Conservation (phyloP, 164 flowering plant genomes). For the Nymphaea thermarum region DNA sequence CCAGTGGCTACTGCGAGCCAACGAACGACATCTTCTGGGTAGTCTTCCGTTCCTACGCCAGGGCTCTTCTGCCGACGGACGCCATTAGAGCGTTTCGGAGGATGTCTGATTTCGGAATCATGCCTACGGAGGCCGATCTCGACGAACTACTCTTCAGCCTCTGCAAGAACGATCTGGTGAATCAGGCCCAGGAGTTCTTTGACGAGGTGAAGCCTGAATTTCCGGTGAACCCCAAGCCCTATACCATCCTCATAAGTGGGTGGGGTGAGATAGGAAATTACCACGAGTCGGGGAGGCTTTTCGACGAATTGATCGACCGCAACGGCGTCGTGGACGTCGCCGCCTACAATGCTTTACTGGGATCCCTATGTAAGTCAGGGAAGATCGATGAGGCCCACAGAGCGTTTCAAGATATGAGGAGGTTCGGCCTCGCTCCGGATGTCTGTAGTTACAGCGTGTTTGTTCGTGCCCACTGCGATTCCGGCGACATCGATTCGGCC, state of each 20-base stretch:
- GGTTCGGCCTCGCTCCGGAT: constrained; percentile 47
- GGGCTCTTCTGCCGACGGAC: constrained; percentile 59
- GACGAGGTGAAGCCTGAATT: constrained; percentile 38
- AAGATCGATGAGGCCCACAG: constrained; percentile 49
- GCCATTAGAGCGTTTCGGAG: constrained; percentile 63
- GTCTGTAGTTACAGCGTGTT: constrained; percentile 60
- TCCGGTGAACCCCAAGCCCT: constrained; percentile 34
- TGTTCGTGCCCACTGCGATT: constrained; percentile 50
- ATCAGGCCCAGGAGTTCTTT: constrained; percentile 54
- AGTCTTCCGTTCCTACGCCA: constrained; percentile 58
- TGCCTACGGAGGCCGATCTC: constrained; percentile 42
- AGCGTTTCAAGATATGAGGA: constrained; percentile 43
- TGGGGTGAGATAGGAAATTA: constrained; percentile 53
- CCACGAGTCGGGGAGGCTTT: constrained; percentile 39
- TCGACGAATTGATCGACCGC: constrained; percentile 65
- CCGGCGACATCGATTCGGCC: constrained; percentile 51
- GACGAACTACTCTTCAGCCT: constrained; percentile 42
- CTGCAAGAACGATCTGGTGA: constrained; percentile 55
- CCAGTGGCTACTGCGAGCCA: constrained; percentile 14
- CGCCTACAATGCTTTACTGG: constrained; percentile 56
- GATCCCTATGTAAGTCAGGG: constrained; percentile 58
- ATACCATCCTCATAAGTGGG: constrained; percentile 64
- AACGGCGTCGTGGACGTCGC: constrained; percentile 39
- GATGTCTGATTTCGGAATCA: constrained; percentile 63
- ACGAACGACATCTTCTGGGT: constrained; percentile 43